Evolutionary conservation across 352 stramenopile species (phyloP).

Genomic region (Pilasporangium apinafurcum): DNA sequence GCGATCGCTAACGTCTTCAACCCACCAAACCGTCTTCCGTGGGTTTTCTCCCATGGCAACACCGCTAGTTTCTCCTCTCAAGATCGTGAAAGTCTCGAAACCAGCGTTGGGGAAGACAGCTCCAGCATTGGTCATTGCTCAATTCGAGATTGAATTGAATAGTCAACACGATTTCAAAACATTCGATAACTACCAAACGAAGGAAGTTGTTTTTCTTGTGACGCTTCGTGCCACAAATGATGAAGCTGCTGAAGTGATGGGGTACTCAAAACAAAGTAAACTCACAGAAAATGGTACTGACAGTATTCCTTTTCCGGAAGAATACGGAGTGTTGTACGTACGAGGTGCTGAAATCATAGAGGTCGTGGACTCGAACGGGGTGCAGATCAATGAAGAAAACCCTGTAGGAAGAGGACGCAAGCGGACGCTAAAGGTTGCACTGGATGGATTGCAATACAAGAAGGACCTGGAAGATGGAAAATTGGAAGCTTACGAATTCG

Average conservation of each 20-base stretch:
- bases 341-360: constrained; percentile 78
- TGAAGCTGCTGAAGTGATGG: constrained; percentile 63
- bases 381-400: constrained; percentile 31
- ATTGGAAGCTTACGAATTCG: constrained; percentile 75
- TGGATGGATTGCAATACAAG: constrained; percentile 95
- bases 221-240: constrained; percentile 58
- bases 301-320: constrained; percentile 60
- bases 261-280: constrained; percentile 25
- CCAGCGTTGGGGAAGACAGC: constrained; percentile 85
- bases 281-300: constrained; percentile 34
- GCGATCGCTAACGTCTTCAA: constrained; percentile 24
- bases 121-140: constrained; percentile 77
- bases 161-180: constrained; percentile 24
- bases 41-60: constrained; percentile 38
- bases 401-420: constrained; percentile 44
- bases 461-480: constrained; percentile 66
- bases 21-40: constrained; percentile 50
- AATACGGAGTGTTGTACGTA: constrained; percentile 85
- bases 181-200: constrained; percentile 89
- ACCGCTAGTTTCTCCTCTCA: constrained; percentile 25
- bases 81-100: constrained; percentile 83
- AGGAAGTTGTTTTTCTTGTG: constrained; percentile 95
- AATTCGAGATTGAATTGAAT: constrained; percentile 86
- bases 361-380: constrained; percentile 77
- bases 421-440: constrained; percentile 82